Conservation (phyloP, 116 monocot genomes). For the Cymodocea nodosa region DNA sequence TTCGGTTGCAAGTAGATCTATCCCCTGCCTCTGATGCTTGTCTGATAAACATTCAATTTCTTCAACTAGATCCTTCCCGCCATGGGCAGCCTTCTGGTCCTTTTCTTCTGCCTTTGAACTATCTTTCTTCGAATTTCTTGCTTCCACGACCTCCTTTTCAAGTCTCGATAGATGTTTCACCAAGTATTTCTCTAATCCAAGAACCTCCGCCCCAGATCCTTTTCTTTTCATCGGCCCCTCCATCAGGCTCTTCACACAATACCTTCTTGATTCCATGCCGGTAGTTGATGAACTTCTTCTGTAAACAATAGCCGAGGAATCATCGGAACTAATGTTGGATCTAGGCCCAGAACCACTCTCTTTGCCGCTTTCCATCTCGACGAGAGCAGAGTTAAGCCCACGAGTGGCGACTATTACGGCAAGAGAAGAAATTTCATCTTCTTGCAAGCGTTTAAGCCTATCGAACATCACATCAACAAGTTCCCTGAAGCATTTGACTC, state of each 20-base stretch:
- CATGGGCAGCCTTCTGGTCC: not conserved
- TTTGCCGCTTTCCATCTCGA: slow-evolving; percentile 32
- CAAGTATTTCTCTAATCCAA: slow-evolving; percentile 76
- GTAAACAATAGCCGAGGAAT: not conserved
- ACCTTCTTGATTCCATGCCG: slow-evolving; percentile 19
- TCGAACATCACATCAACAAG: slow-evolving; percentile 46
- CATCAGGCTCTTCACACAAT: slow-evolving; percentile 11
- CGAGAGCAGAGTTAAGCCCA: slow-evolving; percentile 71
- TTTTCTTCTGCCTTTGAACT: not conserved
- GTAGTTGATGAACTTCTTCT: slow-evolving; percentile 3
- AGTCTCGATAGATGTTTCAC: slow-evolving; percentile 80
- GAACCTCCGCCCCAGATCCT: slow-evolving; percentile 23
- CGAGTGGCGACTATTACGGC: slow-evolving; percentile 70
- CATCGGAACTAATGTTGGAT: not conserved
- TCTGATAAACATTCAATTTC: not conserved
- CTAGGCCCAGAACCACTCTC: slow-evolving; percentile 3
- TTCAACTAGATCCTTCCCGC: not conserved
- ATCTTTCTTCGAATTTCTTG: slow-evolving; percentile 24
- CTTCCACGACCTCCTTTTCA: slow-evolving; percentile 76
- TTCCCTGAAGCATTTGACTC: slow-evolving; percentile 6
- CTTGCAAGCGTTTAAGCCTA: slow-evolving; percentile 60
- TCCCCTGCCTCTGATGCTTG: not conserved
- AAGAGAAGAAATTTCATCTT: slow-evolving; percentile 67
- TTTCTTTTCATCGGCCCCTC: slow-evolving; percentile 17
- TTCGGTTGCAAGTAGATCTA: not conserved